A percentile compares a stretch with the other conserved stretches of the same genome.
Evolutionary conservation across 108 stramenopile genomes (phyloP).

Genomic region (Stephanodiscus minutulus): DNA sequence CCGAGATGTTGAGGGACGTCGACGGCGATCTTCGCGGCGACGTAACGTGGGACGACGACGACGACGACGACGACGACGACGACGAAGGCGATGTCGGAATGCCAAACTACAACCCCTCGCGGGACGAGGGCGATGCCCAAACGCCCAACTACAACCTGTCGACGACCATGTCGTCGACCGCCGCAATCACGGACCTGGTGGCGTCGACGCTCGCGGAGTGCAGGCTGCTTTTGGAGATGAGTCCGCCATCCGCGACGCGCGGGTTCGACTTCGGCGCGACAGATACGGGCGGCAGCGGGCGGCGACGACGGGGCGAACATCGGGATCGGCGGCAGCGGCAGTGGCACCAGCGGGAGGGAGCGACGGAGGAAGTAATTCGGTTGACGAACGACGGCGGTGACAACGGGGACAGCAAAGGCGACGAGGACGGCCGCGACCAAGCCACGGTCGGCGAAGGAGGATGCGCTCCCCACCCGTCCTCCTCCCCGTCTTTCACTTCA

Average conservation of each 20-base stretch:
- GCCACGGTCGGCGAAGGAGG: background rate
- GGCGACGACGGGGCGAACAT: background rate
- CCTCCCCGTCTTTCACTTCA: background rate
- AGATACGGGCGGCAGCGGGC: too few relatives aligned
- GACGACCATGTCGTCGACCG: background rate
- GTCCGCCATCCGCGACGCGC: slow-evolving; percentile 38
- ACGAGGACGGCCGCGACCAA: background rate
- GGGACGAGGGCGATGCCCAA: background rate
- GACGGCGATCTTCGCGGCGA: background rate
- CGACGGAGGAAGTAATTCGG: too few relatives aligned
- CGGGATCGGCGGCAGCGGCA: too few relatives aligned
- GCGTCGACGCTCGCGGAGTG: slow-evolving; percentile 46
- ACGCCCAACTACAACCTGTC: background rate
- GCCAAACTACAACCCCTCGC: background rate
- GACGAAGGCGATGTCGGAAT: background rate
- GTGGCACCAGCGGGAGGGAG: too few relatives aligned
- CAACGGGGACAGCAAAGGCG: background rate
- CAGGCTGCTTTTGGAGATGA: slow-evolving; percentile 35
- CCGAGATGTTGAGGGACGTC: background rate
- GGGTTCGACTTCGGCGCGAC: background rate
- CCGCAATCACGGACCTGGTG: slow-evolving; percentile 16
- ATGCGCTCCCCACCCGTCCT: background rate
- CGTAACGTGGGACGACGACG: too few relatives aligned
- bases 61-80: too few relatives aligned
- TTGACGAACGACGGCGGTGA: background rate